These are phyloP conservation scores for Lichtheimia corymbifera DNA, from an alignment of 371 early-diverging fungal species.

Conservation along the genomic window DNA sequence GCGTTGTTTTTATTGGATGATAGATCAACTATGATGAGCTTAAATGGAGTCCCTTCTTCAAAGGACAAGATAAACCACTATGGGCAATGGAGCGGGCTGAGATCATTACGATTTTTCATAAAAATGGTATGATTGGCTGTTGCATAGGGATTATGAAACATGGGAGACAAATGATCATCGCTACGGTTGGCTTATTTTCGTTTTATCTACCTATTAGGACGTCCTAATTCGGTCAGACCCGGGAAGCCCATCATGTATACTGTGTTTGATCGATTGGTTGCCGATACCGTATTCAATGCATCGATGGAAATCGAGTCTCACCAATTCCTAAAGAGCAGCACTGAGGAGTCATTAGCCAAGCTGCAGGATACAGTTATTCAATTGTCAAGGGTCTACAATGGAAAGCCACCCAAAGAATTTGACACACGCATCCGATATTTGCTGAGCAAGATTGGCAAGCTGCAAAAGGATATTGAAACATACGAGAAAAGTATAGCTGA, in stretches of 20 bases:
- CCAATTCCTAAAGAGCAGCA: constrained; percentile 65
- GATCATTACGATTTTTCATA: constrained; percentile 71
- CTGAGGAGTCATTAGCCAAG: constrained; percentile 68
- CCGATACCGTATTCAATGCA: constrained; percentile 71
- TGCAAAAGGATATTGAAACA: constrained; percentile 53
- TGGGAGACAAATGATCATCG: too few relatives aligned
- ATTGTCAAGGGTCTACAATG: constrained; percentile 46
- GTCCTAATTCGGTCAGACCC: constrained; percentile 75
- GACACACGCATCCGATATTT: constrained; percentile 58
- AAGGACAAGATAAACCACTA: constrained; percentile 74
- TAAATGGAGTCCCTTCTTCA: constrained; percentile 76
- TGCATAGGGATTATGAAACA: too few relatives aligned
- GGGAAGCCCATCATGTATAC: constrained; percentile 82
- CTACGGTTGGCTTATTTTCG: neutral
- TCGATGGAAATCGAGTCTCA: constrained; percentile 79
- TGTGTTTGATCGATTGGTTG: constrained; percentile 73
- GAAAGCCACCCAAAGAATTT: constrained; percentile 58
- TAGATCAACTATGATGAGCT: constrained; percentile 78
- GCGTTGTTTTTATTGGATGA: neutral
- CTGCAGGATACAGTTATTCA: constrained; percentile 73
- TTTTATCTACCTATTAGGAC: constrained; percentile 43
- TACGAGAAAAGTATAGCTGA: constrained; percentile 50
- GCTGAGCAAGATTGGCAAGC: constrained; percentile 51
- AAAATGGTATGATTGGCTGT: constrained; percentile 58
- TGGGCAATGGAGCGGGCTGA: constrained; percentile 87